Conservation (phyloP, 768 basidiomycete species). For the Collybiopsis luxurians region DNA sequence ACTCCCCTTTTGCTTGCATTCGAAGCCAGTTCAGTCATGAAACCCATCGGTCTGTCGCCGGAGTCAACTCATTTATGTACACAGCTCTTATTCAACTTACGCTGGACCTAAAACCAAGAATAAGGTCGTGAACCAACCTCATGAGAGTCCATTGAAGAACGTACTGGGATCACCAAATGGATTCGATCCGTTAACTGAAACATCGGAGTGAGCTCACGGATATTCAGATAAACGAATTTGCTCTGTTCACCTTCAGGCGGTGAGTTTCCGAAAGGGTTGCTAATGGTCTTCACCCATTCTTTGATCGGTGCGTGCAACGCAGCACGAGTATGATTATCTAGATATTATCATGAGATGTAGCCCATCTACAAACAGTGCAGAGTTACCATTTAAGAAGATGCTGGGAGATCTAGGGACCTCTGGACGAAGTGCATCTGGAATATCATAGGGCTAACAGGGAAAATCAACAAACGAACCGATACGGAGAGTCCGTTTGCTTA, state of each 20-base stretch:
- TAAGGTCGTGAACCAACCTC: no score
- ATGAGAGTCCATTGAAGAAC: no score
- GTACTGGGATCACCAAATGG: conserved; percentile 16
- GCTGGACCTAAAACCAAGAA: no score
- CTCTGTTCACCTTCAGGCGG: conserved; percentile 24
- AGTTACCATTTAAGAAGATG: conserved; percentile 62
- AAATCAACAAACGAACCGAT: neutral
- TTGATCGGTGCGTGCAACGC: conserved; percentile 69
- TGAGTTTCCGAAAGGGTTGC: conserved; percentile 35
- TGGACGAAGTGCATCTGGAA: conserved; percentile 56
- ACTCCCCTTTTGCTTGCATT: conserved; percentile 37
- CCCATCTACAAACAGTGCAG: neutral
- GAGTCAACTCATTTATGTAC: conserved; percentile 10
- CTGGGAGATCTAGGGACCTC: conserved; percentile 45
- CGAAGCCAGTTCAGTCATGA: conserved; percentile 43
- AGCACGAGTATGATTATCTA: conserved; percentile 52
- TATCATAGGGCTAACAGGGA: conserved; percentile 42
- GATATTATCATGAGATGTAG: neutral
- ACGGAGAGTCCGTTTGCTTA: conserved; percentile 12
- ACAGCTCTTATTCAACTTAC: neutral
- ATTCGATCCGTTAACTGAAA: neutral
- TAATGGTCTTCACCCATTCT: conserved; percentile 37
- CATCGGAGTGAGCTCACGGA: neutral
- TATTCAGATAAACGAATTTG: neutral
- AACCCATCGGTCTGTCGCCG: conserved; percentile 31